Evolutionary conservation across 768 basidiomycete genomes (phyloP), one percentile per base, ranked within the genome.

Genomic region (Phanerochaete carnosa): DNA sequence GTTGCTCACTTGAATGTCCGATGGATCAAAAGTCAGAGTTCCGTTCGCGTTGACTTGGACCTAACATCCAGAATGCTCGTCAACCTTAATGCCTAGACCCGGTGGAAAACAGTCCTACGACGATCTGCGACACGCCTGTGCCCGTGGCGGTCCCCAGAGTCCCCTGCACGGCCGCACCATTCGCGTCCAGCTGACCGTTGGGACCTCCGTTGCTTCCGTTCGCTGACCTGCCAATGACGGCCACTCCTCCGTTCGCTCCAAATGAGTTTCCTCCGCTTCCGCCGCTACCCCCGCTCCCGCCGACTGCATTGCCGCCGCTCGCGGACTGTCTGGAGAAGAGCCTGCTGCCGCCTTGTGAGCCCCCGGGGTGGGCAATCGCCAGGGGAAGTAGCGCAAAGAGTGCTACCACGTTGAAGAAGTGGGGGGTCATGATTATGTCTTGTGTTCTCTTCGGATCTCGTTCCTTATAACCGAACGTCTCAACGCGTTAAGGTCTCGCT

Each of bases 1-100:
- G 15, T 76, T 74, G 12, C 75, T 35, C 1, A 82, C 82, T 33
- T 67, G 75, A 63, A 83, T 65, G 59, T 80, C 79, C 35, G 65
- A 35, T 7, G 81, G 82, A 55, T 66, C 66, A 75, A 77, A 83
- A 43, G 39, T 12, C 39, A 43, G 19, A 19, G 11, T 9, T 43
- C 39, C 11, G 19, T 43, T 19, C 19, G 39, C 39, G 39, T 19
- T 43, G 39, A 43, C 39, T 19, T 43, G 11, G 39, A 43, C 39
- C 39, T 43, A 43, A 43, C 19, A 19, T 43, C 11, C 39, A 43
- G 19, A 43, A 11, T 43, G 6, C 5, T 19, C 39, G 19, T 43
- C 39, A 43, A 43, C 19, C 39, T 19, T 43, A 43, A 43, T 19
- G 39, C 39, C 39, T 43, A 8, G 39, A 43, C 39, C 39, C 39